Percentiles rank a stretch among this genome's conserved stretches.
phyloP scores from a whole-genome alignment of 2,329 filamentous ascomycete genomes.

The Didymella segeticola region DNA sequence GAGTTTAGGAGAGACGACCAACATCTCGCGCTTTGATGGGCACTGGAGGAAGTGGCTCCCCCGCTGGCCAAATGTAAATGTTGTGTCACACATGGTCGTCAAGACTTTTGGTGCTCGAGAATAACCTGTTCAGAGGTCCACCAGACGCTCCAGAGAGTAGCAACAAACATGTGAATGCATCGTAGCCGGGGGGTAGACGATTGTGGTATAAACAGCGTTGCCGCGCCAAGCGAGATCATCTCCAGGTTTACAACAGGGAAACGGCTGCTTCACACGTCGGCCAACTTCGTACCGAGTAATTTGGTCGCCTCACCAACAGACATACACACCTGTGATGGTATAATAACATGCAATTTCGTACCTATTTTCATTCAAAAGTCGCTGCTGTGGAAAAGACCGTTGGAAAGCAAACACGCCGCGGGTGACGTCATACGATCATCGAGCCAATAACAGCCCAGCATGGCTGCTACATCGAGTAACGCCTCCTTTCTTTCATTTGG shows the following conservation, averaged over 20 bases:
- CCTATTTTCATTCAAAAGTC: too few species aligned
- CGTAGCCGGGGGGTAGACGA: slow-evolving; percentile 8
- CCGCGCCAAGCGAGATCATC: slow-evolving; percentile 38
- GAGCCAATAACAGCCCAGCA: slow-evolving; percentile 38
- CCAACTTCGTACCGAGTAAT: slow-evolving; percentile 8
- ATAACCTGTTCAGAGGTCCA: not conserved
- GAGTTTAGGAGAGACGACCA: slow-evolving; percentile 7
- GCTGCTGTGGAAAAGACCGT: not conserved
- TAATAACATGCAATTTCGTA: not conserved
- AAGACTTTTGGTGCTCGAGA: not conserved
- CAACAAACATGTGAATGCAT: not conserved
- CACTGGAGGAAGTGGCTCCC: slow-evolving; percentile 45
- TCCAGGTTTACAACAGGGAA: slow-evolving; percentile 43
- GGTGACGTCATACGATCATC: slow-evolving; percentile 37
- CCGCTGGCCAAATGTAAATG: slow-evolving; percentile 45
- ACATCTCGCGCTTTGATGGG: slow-evolving; percentile 37
- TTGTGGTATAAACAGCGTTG: slow-evolving; percentile 17
- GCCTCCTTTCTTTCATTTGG: slow-evolving; percentile 47
- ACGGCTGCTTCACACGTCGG: slow-evolving; percentile 9
- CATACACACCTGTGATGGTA: not conserved
- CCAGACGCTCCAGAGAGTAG: not conserved
- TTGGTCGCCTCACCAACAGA: slow-evolving; percentile 16
- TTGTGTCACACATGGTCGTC: slow-evolving; percentile 41
- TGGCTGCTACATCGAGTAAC: slow-evolving; percentile 32
- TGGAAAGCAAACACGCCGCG: not conserved